phyloP scores from a whole-genome alignment of 2,329 filamentous ascomycete genomes.

The Rhinocladiella similis region DNA sequence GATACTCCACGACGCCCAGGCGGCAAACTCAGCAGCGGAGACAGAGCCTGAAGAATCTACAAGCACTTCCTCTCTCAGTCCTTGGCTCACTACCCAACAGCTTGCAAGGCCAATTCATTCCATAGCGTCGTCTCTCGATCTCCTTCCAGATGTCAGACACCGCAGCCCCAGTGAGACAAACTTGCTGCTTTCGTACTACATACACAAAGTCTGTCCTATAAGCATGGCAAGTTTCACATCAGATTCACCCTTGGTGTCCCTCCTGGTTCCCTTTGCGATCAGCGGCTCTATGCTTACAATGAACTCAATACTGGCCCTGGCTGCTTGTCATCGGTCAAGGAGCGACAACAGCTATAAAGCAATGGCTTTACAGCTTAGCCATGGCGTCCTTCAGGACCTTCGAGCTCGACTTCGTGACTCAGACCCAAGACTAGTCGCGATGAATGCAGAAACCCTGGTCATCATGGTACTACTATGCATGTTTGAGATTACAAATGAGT shows the following conservation, averaged over 20 bases:
- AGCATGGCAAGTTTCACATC: slow-evolving; percentile 6
- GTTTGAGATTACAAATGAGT: slow-evolving; percentile 47
- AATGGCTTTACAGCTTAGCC: slow-evolving; percentile 4
- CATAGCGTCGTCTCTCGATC: not conserved
- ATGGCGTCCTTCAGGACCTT: slow-evolving; percentile 31
- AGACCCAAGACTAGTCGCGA: slow-evolving; percentile 20
- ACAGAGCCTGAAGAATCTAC: not conserved
- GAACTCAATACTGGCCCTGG: slow-evolving; percentile 13
- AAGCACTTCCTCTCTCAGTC: not conserved
- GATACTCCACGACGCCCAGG: too few relatives aligned
- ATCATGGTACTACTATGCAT: slow-evolving; percentile 50
- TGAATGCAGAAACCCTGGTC: slow-evolving; percentile 34
- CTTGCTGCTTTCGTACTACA: slow-evolving; percentile 14
- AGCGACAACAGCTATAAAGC: slow-evolving; percentile 6
- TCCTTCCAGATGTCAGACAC: not conserved
- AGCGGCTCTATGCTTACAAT: slow-evolving; percentile 8
- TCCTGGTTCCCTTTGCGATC: slow-evolving; percentile 13
- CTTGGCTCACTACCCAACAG: not conserved
- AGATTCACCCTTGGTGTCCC: slow-evolving; percentile 8
- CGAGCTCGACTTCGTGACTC: slow-evolving; percentile 28
- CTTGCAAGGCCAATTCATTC: not conserved
- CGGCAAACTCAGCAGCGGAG: not conserved
- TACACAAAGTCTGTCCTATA: slow-evolving; percentile 10
- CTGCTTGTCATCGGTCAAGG: slow-evolving; percentile 14
- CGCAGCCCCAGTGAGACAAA: not conserved